Percentiles rank a stretch among this genome's conserved stretches.
Evolutionary conservation across 257 asterid species (phyloP).

Genomic region (Fraxinus excelsior): DNA sequence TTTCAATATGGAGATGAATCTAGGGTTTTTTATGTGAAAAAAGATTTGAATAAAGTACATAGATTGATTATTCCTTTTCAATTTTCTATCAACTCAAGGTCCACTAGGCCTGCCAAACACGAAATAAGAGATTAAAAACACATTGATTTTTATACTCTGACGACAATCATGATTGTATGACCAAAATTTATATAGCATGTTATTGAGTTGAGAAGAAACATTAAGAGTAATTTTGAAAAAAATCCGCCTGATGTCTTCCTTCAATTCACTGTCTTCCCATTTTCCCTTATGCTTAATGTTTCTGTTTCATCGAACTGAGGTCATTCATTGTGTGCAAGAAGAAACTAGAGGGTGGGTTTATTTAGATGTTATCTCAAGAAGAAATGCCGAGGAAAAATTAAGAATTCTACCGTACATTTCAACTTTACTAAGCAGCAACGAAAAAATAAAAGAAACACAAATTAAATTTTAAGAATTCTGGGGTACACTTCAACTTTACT

Average conservation of each 20-base stretch:
- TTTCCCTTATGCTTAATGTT: background rate
- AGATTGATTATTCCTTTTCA: too few species aligned
- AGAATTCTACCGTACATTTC: too few species aligned
- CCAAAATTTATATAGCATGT: background rate
- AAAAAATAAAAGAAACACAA: too few species aligned
- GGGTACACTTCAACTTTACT: too few species aligned
- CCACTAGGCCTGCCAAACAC: slow-evolving; percentile 64
- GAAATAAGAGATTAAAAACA: slow-evolving; percentile 15
- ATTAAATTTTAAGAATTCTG: too few species aligned
- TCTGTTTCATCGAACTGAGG: background rate
- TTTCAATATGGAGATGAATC: too few species aligned
- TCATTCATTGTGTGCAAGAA: background rate
- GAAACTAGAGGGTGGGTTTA: background rate
- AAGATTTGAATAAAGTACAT: too few species aligned
- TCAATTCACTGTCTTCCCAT: background rate
- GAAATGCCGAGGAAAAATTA: background rate
- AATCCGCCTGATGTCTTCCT: too few species aligned
- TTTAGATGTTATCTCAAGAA: background rate
- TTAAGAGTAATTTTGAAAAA: too few species aligned
- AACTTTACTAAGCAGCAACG: too few species aligned
- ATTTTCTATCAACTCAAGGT: too few species aligned
- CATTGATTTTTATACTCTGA: background rate
- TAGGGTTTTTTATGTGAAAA: too few species aligned
- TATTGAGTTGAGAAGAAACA: background rate
- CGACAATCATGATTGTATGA: background rate